A percentile compares a stretch with the other conserved stretches of the same genome.
Conservation (phyloP, 306 rosid species). For the Cyamopsis tetragonoloba region DNA sequence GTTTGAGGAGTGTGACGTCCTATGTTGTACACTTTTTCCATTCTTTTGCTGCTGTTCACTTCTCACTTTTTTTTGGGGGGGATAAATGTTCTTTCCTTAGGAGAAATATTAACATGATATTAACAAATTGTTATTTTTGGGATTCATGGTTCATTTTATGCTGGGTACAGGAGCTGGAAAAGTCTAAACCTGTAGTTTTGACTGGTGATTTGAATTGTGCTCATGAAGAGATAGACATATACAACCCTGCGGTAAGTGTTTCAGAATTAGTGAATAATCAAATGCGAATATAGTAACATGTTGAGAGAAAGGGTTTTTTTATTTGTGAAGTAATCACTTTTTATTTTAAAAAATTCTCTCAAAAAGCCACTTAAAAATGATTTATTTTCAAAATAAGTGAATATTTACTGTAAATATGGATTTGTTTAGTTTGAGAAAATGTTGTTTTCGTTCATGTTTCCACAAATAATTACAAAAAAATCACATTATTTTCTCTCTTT, state of each 20-base stretch:
- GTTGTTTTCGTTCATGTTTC: too few relatives aligned
- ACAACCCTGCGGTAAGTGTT: constrained; percentile 81
- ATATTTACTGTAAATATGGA: too few relatives aligned
- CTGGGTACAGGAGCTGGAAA: constrained; percentile 80
- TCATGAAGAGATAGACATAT: constrained; percentile 92
- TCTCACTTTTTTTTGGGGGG: not conserved
- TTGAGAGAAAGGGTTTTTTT: too few relatives aligned
- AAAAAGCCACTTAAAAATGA: too few relatives aligned
- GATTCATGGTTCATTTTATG: constrained; percentile 23
- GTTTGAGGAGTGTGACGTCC: not conserved
- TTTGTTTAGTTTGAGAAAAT: too few relatives aligned
- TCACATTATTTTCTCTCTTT: too few relatives aligned
- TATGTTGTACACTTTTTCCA: constrained; percentile 3
- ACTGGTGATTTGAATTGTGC: constrained; percentile 98
- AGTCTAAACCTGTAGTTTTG: constrained; percentile 83
- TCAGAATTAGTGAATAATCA: too few relatives aligned
- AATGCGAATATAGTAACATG: too few relatives aligned
- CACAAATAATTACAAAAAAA: too few relatives aligned
- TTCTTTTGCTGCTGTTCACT: not conserved
- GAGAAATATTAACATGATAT: not conserved
- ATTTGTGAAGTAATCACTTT: too few relatives aligned
- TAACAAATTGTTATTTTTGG: not conserved
- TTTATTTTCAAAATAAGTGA: too few relatives aligned
- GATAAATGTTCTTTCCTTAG: not conserved
- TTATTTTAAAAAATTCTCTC: too few relatives aligned